These are phyloP conservation scores for Aegilops longissima DNA, from an alignment of 176 grass and related monocot genomes.

Conservation along the genomic window DNA sequence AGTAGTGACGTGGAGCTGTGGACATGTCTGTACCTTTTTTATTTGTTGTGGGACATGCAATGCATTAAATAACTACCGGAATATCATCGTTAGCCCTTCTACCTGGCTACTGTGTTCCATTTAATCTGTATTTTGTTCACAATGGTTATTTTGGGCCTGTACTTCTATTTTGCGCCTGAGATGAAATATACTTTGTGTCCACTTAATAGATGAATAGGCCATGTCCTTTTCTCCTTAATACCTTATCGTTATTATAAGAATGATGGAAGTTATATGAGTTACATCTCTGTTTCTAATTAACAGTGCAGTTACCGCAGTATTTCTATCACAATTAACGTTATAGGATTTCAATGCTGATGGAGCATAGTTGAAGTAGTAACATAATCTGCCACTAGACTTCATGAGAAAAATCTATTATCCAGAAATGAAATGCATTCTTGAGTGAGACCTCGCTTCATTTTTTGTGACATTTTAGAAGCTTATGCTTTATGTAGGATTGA, in stretches of 20 bases:
- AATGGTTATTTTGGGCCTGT: too few species aligned
- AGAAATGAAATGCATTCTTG: background rate
- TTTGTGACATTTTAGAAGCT: background rate
- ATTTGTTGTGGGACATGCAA: background rate
- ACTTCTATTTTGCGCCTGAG: background rate
- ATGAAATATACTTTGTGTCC: background rate
- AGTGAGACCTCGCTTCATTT: background rate
- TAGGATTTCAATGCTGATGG: background rate
- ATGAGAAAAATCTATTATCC: background rate
- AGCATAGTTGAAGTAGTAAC: too few species aligned
- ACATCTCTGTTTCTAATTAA: background rate
- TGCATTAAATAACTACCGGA: background rate
- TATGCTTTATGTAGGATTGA: conserved; percentile 74
- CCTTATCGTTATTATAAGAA: conserved; percentile 3
- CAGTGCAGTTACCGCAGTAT: background rate
- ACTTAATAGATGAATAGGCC: conserved; percentile 13
- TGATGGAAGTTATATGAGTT: background rate
- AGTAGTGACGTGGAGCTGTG: background rate
- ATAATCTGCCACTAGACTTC: too few species aligned
- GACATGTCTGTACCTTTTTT: background rate
- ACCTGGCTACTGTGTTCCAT: background rate
- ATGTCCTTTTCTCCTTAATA: background rate
- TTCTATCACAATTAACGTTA: background rate
- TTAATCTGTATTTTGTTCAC: background rate
- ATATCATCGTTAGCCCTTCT: background rate